A percentile compares a stretch with the other conserved stretches of the same genome.
Evolutionary conservation across 1,284 basidiomycete genomes (phyloP).

Genomic region (Trichosporon faecale): DNA sequence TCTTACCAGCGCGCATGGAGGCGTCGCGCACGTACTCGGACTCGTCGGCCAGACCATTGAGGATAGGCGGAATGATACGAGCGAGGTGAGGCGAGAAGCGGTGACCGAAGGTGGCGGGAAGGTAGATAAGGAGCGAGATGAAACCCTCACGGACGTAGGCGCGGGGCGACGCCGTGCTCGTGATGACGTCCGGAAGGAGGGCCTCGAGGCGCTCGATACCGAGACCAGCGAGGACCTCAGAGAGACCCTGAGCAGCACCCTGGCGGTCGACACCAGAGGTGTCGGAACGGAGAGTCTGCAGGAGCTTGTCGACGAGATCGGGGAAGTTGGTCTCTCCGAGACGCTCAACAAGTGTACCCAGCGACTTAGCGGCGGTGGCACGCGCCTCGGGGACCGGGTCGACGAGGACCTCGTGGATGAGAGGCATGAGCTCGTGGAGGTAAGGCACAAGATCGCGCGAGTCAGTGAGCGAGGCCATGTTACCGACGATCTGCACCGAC

Average conservation of each 20-base stretch:
- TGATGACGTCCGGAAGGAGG: constrained; percentile 88
- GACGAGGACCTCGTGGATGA: constrained; percentile 87
- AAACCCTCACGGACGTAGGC: constrained; percentile 96
- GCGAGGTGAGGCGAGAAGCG: constrained; percentile 95
- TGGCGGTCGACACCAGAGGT: constrained; percentile 91
- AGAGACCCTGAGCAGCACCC: constrained; percentile 95
- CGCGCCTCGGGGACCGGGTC: constrained; percentile 96
- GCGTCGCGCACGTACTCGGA: constrained; percentile 94
- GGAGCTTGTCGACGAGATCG: constrained; percentile 84
- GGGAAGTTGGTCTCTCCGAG: constrained; percentile 95
- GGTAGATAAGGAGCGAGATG: constrained; percentile 94
- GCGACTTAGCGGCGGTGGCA: constrained; percentile 92
- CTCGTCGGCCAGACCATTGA: constrained; percentile 85
- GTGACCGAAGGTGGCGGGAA: constrained; percentile 90
- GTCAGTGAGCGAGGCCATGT: constrained; percentile 90
- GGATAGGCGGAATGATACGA: constrained; percentile 89
- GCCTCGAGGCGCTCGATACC: constrained; percentile 97
- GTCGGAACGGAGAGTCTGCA: constrained; percentile 87
- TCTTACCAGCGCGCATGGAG: constrained; percentile 97
- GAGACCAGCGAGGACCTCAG: constrained; percentile 90
- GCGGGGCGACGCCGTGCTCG: constrained; percentile 81
- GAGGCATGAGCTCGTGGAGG: constrained; percentile 77
- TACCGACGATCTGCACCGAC: constrained; percentile 94
- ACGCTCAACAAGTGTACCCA: constrained; percentile 95
- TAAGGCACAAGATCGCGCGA: constrained; percentile 97